phyloP scores from a whole-genome alignment of 1,139 yeast species.

The Schwanniomyces etchellsii region DNA sequence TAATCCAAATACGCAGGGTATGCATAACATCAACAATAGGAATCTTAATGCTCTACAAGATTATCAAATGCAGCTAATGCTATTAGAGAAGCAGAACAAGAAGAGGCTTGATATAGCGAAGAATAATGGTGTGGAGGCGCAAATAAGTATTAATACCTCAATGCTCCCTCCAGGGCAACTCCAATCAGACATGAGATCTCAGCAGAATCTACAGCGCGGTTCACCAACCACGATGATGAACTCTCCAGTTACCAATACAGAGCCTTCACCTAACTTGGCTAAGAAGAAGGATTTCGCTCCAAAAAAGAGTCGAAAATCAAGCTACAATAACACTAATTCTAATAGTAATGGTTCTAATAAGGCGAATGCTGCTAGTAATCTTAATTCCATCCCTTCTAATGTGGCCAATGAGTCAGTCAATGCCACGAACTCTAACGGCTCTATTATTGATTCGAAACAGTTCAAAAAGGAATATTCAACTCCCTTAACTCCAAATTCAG shows the following conservation, averaged over 20 bases:
- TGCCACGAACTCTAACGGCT: too few species aligned
- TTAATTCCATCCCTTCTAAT: constrained; percentile 20
- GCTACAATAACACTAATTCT: constrained; percentile 13
- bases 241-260: constrained; percentile 30
- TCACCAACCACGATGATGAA: constrained; percentile 20
- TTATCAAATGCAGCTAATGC: constrained; percentile 70
- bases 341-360: constrained; percentile 7
- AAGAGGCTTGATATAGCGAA: constrained; percentile 52
- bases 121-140: constrained; percentile 23
- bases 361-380: constrained; percentile 4
- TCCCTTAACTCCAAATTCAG: constrained; percentile 42
- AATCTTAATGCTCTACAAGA: constrained; percentile 54
- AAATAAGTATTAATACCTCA: constrained; percentile 13
- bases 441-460: background rate
- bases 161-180: constrained; percentile 17
- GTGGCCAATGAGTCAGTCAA: constrained; percentile 6
- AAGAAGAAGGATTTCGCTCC: constrained; percentile 17
- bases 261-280: constrained; percentile 30
- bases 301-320: constrained; percentile 33
- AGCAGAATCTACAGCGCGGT: constrained; percentile 16
- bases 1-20: constrained; percentile 1
- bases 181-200: constrained; percentile 9
- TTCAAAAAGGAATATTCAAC: constrained; percentile 29
- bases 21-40: constrained; percentile 11
- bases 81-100: constrained; percentile 67